Evolutionary conservation across 139 green algal species (phyloP), one percentile per base, ranked within the genome.

Genomic region (Picochlorum costavermella): DNA sequence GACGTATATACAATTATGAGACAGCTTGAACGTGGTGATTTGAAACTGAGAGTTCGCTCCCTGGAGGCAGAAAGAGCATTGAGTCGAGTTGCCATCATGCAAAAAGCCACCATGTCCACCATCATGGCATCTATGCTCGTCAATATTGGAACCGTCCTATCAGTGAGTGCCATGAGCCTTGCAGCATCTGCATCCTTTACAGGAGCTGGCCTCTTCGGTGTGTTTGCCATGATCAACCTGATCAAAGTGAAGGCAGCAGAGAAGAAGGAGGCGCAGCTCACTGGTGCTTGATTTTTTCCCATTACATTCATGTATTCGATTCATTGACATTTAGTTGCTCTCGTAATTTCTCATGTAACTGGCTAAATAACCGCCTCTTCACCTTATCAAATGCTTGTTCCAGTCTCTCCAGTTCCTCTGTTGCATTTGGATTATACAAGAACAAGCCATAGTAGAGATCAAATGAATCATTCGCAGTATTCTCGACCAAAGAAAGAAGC

Each of bases 381-480:
- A 97, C 86, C 5, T 53, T 56, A 56, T 92, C 84, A 61, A 94
- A 88, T 0, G 82, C 84, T 43, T 84, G 58, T 64, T 95, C 89
- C 53, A 96, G 74, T 6, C 70, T 65, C 26, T 91, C 71, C 55
- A 96, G 75, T 73, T 91, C 78, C 48, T 88, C 77, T 1, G 83
- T 89, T 6, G 87, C 82, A 70, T 83, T 92, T 74, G 83, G 75
- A 23, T 66, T 66, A 13, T 66, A 69, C 85, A 99, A 90, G 78
- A 99, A 99, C 13, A 99, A 88, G 29, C 94, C 94, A 73, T 99
- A 99, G 86, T 99, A 99, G 6, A 99, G 86, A 50, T 99, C 94
- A 68, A 99, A 99, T 4, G 87, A 96, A 79, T 99, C 94, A 56
- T 96, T 83, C 29, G 69, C 75, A 26, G 94, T 99, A 79, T 98